Base-by-base conservation (phyloP, 1,139 yeast genomes). In the Saccharomyces hybrid region DNA sequence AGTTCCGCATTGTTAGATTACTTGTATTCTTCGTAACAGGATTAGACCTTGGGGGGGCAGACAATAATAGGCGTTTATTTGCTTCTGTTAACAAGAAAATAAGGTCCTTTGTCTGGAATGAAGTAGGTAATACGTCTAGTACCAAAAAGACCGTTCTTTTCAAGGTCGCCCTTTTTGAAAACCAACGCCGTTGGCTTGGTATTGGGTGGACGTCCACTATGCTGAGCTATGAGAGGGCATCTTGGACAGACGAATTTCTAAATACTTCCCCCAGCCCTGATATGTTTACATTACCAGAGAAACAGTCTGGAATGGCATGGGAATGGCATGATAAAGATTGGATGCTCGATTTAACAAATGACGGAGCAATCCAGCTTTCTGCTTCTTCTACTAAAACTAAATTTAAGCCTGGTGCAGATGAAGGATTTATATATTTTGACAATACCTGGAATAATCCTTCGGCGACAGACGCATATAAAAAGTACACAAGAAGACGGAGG, bases 151-250 rank as follows among this genome's bases (percentile, higher is more conserved):
- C 95, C 2, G 91, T 88, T 16, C 75, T 91, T 58, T 93, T 91
- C 70, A 89, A 97, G 5, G 93, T 88, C 70, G 97, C 89, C 2
- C 77, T 93, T 14, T 90, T 84, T 71, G 99, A 93, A 70, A 93
- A 93, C 70, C 99, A 93, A 73, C 82, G 99, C 66, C 83, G 95
- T 64, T 93, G 99, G 99, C 77, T 93, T 49, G 99, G 98, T 9
- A 88, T 93, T 64, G 99, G 99, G 11, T 93, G 99, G 99, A 91
- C 99, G 0, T 78, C 95, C 6, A 90, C 90, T 66, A 77, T 93
- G 67, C 76, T 93, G 58, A 86, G 96, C 41, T 91, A 93, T 69
- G 99, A 93, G 70, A 80, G 99, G 66, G 83, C 96, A 0, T 86
- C 97, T 2, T 93, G 97, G 97, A 91, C 98, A 0, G 99, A 93